Base-by-base conservation (phyloP, 768 basidiomycete species). In the Suillus hirtellus region DNA sequence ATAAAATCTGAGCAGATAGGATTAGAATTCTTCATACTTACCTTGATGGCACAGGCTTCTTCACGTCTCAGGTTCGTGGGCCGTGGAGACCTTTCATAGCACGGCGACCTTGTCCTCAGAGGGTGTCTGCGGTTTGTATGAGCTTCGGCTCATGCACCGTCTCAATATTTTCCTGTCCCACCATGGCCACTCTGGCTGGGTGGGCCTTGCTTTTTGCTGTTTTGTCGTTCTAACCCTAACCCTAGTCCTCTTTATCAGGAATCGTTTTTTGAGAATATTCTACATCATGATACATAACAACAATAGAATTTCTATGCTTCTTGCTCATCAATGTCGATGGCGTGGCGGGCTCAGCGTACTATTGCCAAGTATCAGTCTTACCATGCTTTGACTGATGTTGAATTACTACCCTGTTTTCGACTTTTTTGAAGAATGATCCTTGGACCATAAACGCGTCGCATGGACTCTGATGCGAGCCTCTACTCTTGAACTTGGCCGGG, bases 131-230 rank as follows among this genome's bases (percentile, higher is more conserved):
- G 75, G 76, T 77, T 83, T 82, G 81, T 82, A 76, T 81, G 75
- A 73, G 84, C 84, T 84, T 83, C 79, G 86, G 87, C 80, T 81
- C 84, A 87, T 87, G 88, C 86, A 89, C 82, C 82, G 85, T 88
- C 86, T 80, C 69, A 88, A 89, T 89, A 89, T 89, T 89, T 89
- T 82, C 86, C 87, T 75, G 86, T 88, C 83, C 84, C 78, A 78
- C 82, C 81, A 80, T 69, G 80, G 82, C 81, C 81, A 76, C 81
- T 82, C 81, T 79, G 80, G 80, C 81, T 79, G 80, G 80, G 78
- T 71, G 76, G 81, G 79, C 79, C 75, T 35, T 2, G 60, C 47
- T 72, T 76, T 75, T 75, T 47, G 62, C 3, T 60, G 42, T 0
- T 31, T 1, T 0, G 2, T 1, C 0, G 2, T 61, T 7, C 66